phyloP scores from a whole-genome alignment of 768 basidiomycete species.

The Suillus sp. region DNA sequence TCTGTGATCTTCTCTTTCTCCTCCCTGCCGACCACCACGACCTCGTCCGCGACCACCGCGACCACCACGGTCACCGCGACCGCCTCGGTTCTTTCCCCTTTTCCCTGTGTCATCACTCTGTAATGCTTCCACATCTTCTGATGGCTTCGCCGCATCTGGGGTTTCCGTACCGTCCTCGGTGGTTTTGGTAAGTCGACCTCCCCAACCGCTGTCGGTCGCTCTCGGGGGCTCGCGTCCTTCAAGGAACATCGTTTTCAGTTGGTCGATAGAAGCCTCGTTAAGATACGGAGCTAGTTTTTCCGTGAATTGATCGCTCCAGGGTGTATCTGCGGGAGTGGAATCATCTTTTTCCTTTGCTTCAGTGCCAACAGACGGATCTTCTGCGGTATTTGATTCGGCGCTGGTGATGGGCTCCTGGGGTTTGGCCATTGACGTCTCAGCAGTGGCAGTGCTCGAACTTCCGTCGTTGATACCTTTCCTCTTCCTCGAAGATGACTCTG shows the following conservation, averaged over 20 bases:
- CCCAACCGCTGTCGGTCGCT: conserved; percentile 78
- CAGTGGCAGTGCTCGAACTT: conserved; percentile 18
- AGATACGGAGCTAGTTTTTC: conserved; percentile 63
- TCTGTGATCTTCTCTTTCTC: conserved; percentile 62
- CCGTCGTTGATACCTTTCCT: conserved; percentile 22
- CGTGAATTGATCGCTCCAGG: conserved; percentile 70
- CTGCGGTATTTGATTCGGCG: conserved; percentile 10
- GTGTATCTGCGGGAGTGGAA: conserved; percentile 36
- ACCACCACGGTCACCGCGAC: conserved; percentile 40
- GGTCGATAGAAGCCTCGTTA: conserved; percentile 55
- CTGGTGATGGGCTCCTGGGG: conserved; percentile 1
- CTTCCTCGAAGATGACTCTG: conserved; percentile 55
- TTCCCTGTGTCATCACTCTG: conserved; percentile 33
- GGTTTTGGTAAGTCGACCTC: conserved; percentile 43
- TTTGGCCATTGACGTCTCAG: neutral
- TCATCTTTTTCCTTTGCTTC: conserved; percentile 21
- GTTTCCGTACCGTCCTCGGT: conserved; percentile 27
- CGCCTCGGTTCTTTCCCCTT: conserved; percentile 36
- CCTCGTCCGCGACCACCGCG: conserved; percentile 49
- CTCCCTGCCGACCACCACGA: conserved; percentile 44
- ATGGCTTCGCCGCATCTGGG: conserved; percentile 14
- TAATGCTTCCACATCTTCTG: conserved; percentile 18
- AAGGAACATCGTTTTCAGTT: conserved; percentile 72
- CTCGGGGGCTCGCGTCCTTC: conserved; percentile 82
- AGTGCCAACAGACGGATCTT: conserved; percentile 5